Conservation (phyloP, 1,139 yeast species). For the Debaryomyces subglobosus region DNA sequence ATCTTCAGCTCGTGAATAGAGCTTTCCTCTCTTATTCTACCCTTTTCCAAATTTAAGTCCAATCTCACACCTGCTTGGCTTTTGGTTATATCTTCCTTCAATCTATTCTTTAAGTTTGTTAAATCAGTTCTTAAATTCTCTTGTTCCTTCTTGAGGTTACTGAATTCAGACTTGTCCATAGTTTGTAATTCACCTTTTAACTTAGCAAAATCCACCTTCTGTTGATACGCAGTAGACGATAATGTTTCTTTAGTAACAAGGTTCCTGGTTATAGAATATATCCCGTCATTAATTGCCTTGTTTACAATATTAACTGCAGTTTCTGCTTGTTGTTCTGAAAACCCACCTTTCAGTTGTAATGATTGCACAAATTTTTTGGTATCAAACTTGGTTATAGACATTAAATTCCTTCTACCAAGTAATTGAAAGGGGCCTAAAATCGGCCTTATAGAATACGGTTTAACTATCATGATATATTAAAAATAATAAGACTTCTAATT, state of each 20-base stretch:
- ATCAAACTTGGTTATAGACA: slow-evolving; percentile 62
- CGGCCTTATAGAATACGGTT: neutral
- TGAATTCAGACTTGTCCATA: slow-evolving; percentile 84
- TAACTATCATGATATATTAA: slow-evolving; percentile 2
- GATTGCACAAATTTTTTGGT: slow-evolving; percentile 75
- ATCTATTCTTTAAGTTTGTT: slow-evolving; percentile 79
- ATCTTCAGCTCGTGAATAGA: slow-evolving; percentile 91
- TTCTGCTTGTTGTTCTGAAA: slow-evolving; percentile 75
- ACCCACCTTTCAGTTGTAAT: slow-evolving; percentile 68
- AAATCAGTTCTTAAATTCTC: slow-evolving; percentile 83
- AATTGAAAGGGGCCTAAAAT: neutral
- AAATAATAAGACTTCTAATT: neutral
- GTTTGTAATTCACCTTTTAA: slow-evolving; percentile 88
- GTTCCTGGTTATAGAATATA: slow-evolving; percentile 71
- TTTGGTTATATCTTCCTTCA: slow-evolving; percentile 90
- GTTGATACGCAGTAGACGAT: slow-evolving; percentile 87
- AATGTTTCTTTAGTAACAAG: slow-evolving; percentile 81
- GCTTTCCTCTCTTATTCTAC: slow-evolving; percentile 91
- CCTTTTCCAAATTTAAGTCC: slow-evolving; percentile 91
- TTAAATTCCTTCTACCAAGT: slow-evolving; percentile 18
- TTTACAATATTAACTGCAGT: slow-evolving; percentile 77
- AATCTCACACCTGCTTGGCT: slow-evolving; percentile 88
- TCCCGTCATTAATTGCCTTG: slow-evolving; percentile 80
- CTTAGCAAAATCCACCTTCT: slow-evolving; percentile 94
- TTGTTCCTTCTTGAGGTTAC: slow-evolving; percentile 81